Evolutionary conservation across 495 filamentous ascomycete genomes (phyloP).

Genomic region (Talaromyces adpressus): DNA sequence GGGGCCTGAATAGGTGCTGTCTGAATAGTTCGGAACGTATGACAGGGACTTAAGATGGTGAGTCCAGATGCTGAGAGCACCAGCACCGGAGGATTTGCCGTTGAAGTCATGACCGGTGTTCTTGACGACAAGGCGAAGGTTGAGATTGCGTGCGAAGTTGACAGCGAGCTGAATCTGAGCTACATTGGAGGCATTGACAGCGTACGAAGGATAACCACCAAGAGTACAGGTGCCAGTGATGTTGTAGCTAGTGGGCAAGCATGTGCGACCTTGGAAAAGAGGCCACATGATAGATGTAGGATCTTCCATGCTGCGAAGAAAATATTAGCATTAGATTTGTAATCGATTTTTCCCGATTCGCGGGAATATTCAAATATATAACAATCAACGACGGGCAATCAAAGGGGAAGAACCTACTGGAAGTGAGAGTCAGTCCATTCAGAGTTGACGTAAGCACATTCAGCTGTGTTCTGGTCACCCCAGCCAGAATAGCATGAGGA

Average conservation of each 20-base stretch:
- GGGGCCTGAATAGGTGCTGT: conserved; percentile 32
- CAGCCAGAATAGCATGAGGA: conserved; percentile 46
- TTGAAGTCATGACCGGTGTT: conserved; percentile 66
- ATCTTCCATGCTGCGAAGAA: conserved; percentile 19
- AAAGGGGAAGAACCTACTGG: conserved; percentile 16
- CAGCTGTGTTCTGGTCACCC: conserved; percentile 35
- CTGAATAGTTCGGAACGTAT: conserved; percentile 26
- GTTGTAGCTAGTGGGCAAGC: conserved; percentile 23
- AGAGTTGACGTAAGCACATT: conserved; percentile 22
- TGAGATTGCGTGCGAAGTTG: conserved; percentile 54
- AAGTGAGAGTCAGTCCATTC: conserved; percentile 15
- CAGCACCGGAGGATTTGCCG: conserved; percentile 51
- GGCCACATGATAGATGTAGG: conserved; percentile 39
- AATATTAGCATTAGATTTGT: conserved; percentile 2
- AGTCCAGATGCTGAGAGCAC: conserved; percentile 53
- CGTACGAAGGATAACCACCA: conserved; percentile 52
- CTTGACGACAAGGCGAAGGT: conserved; percentile 55
- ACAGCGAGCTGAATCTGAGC: conserved; percentile 52
- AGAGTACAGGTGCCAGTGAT: conserved; percentile 39
- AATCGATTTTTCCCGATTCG: background rate
- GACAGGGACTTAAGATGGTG: conserved; percentile 47
- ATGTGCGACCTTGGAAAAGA: conserved; percentile 31
- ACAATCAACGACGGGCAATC: background rate
- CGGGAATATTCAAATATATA: too few species aligned
- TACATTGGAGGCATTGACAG: conserved; percentile 49